These are phyloP conservation scores for Pezicula rhizophila DNA, from an alignment of 2,329 filamentous ascomycete genomes.

Conservation along the genomic window DNA sequence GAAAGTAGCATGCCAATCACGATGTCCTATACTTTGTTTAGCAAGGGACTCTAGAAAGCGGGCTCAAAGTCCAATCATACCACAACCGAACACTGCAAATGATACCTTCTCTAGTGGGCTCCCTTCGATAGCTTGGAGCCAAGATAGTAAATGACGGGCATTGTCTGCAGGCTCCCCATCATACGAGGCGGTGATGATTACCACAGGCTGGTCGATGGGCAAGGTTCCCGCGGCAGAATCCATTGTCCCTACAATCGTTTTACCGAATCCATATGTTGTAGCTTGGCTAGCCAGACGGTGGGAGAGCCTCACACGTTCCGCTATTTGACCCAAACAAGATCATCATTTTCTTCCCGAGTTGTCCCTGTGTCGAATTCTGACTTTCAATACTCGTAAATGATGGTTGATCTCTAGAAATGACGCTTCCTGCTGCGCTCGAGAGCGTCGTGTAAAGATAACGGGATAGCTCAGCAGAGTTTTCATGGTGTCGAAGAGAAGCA, in stretches of 20 bases:
- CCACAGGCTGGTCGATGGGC: constrained; percentile 52
- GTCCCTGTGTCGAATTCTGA: neutral
- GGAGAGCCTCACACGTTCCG: constrained; percentile 68
- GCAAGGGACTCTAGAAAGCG: no score
- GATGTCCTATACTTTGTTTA: no score
- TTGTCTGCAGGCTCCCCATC: constrained; percentile 72
- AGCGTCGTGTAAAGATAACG: constrained; percentile 5
- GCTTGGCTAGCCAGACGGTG: constrained; percentile 57
- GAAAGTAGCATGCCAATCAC: no score
- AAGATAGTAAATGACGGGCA: constrained; percentile 60
- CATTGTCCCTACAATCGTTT: constrained; percentile 46
- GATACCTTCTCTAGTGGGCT: constrained; percentile 3
- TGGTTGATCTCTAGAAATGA: neutral
- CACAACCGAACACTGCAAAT: no score
- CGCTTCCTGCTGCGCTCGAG: neutral
- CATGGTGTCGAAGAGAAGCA: constrained; percentile 45
- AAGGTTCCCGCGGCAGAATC: constrained; percentile 57
- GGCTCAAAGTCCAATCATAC: no score
- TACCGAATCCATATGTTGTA: constrained; percentile 49
- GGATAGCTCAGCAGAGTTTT: constrained; percentile 37
- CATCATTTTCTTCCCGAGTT: constrained; percentile 35
- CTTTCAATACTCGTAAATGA: neutral
- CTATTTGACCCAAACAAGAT: constrained; percentile 70
- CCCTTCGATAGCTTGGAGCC: constrained; percentile 51
- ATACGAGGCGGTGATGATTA: constrained; percentile 66